Conservation (phyloP, 2,329 filamentous ascomycete genomes). For the Colletotrichum sidae region DNA sequence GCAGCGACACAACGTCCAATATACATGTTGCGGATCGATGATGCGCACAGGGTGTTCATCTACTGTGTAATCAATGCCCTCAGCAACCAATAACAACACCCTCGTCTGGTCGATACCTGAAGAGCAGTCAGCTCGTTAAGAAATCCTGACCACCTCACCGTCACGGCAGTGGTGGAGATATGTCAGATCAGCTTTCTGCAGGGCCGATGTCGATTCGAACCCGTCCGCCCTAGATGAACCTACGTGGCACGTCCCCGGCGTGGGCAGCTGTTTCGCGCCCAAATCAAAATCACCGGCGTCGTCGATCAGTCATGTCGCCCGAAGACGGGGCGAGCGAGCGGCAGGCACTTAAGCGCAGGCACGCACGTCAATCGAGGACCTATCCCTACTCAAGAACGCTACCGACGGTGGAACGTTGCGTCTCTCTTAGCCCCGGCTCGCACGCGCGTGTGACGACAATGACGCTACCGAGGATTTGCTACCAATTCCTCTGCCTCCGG, state of each 20-base stretch:
- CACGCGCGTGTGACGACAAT: constrained; percentile 13
- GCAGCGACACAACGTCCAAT: constrained; percentile 28
- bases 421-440: constrained; percentile 21
- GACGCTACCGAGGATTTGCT: constrained; percentile 12
- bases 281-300: constrained; percentile 7
- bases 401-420: constrained; percentile 31
- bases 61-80: constrained; percentile 10
- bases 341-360: neutral
- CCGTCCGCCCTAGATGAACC: constrained; percentile 8
- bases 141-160: constrained; percentile 19
- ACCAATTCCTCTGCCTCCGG: constrained; percentile 1
- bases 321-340: constrained; percentile 6
- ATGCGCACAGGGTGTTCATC: constrained; percentile 36
- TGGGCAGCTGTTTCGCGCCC: constrained; percentile 5
- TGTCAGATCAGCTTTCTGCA: constrained; percentile 34
- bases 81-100: constrained; percentile 21
- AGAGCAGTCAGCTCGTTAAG: constrained; percentile 20
- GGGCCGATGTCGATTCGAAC: constrained; percentile 23
- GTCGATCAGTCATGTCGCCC: constrained; percentile 19
- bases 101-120: constrained; percentile 1
- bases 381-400: neutral
- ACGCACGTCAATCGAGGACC: constrained; percentile 3
- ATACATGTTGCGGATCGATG: constrained; percentile 35
- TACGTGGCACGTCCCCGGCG: constrained; percentile 14
- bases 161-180: constrained; percentile 25